phyloP scores from a whole-genome alignment of 2,329 filamentous ascomycete genomes.

The Xylaria sp. region DNA sequence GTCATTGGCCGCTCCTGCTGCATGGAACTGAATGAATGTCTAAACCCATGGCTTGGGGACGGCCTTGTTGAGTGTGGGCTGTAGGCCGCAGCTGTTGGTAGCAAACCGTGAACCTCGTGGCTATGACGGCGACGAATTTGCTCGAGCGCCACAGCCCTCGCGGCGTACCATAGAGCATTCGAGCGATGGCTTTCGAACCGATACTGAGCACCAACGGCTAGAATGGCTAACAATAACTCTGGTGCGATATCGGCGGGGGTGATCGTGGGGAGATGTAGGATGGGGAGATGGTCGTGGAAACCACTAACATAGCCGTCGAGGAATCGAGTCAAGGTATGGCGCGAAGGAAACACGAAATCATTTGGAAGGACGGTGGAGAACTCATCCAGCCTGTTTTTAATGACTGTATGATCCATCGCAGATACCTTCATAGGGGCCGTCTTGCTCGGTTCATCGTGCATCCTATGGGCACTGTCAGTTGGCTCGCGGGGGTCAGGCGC shows the following conservation, averaged over 20 bases:
- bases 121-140: conserved; percentile 64
- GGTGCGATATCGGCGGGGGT: conserved; percentile 67
- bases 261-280: conserved; percentile 72
- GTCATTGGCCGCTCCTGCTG: conserved; percentile 62
- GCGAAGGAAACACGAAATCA: conserved; percentile 71
- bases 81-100: conserved; percentile 63
- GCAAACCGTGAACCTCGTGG: conserved; percentile 60
- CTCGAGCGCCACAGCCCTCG: conserved; percentile 62
- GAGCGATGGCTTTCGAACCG: conserved; percentile 65
- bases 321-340: conserved; percentile 71
- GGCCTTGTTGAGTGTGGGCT: conserved; percentile 65
- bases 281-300: conserved; percentile 63
- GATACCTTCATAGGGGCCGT: conserved; percentile 55
- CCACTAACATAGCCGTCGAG: conserved; percentile 73
- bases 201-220: conserved; percentile 71
- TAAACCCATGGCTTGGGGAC: conserved; percentile 61
- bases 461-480: conserved; percentile 44
- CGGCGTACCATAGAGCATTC: conserved; percentile 66
- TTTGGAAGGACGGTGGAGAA: conserved; percentile 64
- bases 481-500: conserved; percentile 58
- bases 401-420: conserved; percentile 58
- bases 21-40: conserved; percentile 64
- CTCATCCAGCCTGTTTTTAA: conserved; percentile 64
- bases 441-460: conserved; percentile 50
- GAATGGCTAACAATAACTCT: conserved; percentile 70